A percentile compares a stretch with the other conserved stretches of the same genome.
Conservation (phyloP, 306 rosid genomes). For the Inga oerstediana region DNA sequence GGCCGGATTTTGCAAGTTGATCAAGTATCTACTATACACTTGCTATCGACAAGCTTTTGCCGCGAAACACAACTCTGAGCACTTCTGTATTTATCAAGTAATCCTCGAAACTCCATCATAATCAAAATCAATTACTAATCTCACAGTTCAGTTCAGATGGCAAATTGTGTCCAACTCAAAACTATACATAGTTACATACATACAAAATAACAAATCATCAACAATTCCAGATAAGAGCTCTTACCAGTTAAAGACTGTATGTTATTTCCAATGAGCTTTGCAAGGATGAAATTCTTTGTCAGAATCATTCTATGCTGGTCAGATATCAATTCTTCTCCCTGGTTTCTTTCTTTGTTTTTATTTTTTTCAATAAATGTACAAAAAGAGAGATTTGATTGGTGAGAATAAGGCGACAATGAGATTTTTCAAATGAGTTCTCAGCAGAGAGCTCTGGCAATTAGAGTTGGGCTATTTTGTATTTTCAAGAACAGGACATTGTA, state of each 20-base stretch:
- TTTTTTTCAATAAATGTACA: not conserved
- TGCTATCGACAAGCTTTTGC: not conserved
- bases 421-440: not conserved
- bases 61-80: not conserved
- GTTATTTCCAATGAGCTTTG: not conserved
- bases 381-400: not conserved
- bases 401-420: not conserved
- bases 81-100: not conserved
- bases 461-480: not conserved
- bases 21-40: not conserved
- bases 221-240: not conserved
- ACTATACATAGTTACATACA: no score
- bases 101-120: not conserved
- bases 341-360: not conserved
- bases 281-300: not conserved
- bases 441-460: not conserved
- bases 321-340: not conserved
- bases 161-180: no score
- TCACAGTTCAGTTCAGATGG: no score
- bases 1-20: not conserved
- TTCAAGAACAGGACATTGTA: not conserved
- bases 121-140: not conserved
- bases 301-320: not conserved
- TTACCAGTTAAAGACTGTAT: not conserved
- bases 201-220: not conserved